Evolutionary conservation across 2,329 filamentous ascomycete genomes (phyloP), one percentile per base, ranked within the genome.

Genomic region (Xylaria sp.): DNA sequence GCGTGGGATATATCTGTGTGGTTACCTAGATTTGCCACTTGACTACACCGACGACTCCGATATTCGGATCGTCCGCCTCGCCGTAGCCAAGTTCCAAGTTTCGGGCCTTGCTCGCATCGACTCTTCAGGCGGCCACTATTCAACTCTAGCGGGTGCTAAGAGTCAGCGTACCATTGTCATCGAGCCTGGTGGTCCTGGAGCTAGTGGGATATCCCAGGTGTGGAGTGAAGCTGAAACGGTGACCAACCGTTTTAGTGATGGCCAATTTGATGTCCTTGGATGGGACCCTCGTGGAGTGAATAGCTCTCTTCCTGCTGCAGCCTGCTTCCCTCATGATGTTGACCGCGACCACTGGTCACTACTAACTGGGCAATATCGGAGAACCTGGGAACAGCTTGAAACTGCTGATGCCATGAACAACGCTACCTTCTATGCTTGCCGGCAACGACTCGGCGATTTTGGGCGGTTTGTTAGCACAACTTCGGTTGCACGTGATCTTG

Each of bases 221-320:
- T 85, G 82, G 82, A 71, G 78, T 5, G 70, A 69, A 0, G 80
- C 78, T 3, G 79, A 84, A 64, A 61, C 68, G 0, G 67, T 83
- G 42, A 80, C 81, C 3, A 72, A 79, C 63, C 80, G 82, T 2
- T 74, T 86, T 12, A 84, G 82, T 64, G 79, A 79, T 36, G 78
- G 81, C 24, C 73, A 77, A 24, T 84, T 81, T 24, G 84, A 86
- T 66, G 81, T 86, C 5, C 74, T 87, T 14, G 83, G 84, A n/a
- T 87, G 83, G 81, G 85, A 87, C 60, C 85, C 85, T n/a, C 81
- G 85, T 3, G 85, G 85, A 1, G 83, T 86, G 61, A 86, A 86
- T 70, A 74, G 78, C 0, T 82, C 84, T 1, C 80, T 80, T 6
- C 85, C 85, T 0, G 74, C 80, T 3, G 73, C 83, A 1, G 75